phyloP scores from a whole-genome alignment of 2,329 filamentous ascomycete genomes.

The Fusarium sp. region DNA sequence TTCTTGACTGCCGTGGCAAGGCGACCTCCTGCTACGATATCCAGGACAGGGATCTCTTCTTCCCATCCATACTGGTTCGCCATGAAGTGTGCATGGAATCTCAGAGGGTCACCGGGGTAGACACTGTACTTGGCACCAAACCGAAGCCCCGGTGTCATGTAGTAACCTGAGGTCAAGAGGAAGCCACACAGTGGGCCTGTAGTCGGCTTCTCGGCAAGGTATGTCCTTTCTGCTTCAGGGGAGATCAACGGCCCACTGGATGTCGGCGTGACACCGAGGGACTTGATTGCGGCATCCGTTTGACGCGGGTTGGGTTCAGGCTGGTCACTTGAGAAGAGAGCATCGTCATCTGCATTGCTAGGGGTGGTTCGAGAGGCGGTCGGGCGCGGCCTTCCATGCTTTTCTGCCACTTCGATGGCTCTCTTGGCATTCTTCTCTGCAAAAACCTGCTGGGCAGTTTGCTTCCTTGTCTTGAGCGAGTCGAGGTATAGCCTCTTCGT shows the following conservation, averaged over 20 bases:
- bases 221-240: conserved; percentile 17
- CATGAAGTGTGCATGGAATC: conserved; percentile 96
- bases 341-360: conserved; percentile 25
- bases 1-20: conserved; percentile 97
- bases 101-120: conserved; percentile 93
- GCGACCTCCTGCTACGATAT: conserved; percentile 86
- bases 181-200: conserved; percentile 77
- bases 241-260: conserved; percentile 49
- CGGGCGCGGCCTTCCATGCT: conserved; percentile 22
- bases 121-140: conserved; percentile 96
- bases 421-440: conserved; percentile 54
- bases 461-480: conserved; percentile 61
- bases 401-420: conserved; percentile 45
- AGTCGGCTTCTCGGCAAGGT: conserved; percentile 24
- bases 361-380: neutral
- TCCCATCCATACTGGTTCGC: conserved; percentile 89
- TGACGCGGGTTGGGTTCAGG: conserved; percentile 23
- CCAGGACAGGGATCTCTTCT: conserved; percentile 84
- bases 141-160: conserved; percentile 89
- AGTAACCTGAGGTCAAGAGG: conserved; percentile 84
- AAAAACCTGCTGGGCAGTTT: conserved; percentile 54
- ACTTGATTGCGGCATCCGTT: conserved; percentile 29
- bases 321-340: conserved; percentile 34
- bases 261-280: conserved; percentile 51
- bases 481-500: conserved; percentile 73